Evolutionary conservation across 2,329 filamentous ascomycete species (phyloP), one percentile per base, ranked within the genome.

Genomic region (Penicillium sp.): DNA sequence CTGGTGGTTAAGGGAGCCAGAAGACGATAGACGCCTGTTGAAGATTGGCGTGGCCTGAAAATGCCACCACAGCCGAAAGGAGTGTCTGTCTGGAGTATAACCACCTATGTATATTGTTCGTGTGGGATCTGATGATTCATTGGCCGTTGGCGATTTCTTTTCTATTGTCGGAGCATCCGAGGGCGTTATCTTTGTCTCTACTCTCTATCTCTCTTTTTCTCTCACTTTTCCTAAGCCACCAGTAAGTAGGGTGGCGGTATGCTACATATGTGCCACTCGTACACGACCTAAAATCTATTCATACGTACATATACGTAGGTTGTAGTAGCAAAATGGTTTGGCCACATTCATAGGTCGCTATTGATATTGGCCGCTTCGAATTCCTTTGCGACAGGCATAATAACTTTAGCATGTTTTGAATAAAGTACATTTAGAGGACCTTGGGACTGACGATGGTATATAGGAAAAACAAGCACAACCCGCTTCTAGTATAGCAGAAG

Each of bases 1-100:
- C 85, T 97, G 69, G 74, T 99, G 61, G 83, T 97, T 72, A 88
- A 85, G 75, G 90, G 91, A 60, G 76, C 88, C 58, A 83, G 86
- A 62, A 85, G 85, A 76, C 86, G 77, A 61, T 81, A 71, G 67
- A 61, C 26, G 57, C 48, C 42, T 40, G 29, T 29, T 55, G 37
- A 34, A 37, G 38, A 53, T 56, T 57, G 52, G 53, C 54, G 14
- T 49, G 35, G 58, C 46, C 60, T 62, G 56, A 54, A 63, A 63
- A 59, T 56, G 61, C 52, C 58, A 50, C 58, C 58, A 56, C 60
- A 52, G 40, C 53, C 53, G 39, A 26, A 44, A 29, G 16, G 43
- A 32, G 13, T 52, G 42, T 58, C 56, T 53, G 46, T 62, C 56
- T 51, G 37, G 39, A 39, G 44, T 55, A 46, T 52, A 40, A 31